phyloP scores from a whole-genome alignment of 2,329 filamentous ascomycete genomes.

The Alternaria consortialis region DNA sequence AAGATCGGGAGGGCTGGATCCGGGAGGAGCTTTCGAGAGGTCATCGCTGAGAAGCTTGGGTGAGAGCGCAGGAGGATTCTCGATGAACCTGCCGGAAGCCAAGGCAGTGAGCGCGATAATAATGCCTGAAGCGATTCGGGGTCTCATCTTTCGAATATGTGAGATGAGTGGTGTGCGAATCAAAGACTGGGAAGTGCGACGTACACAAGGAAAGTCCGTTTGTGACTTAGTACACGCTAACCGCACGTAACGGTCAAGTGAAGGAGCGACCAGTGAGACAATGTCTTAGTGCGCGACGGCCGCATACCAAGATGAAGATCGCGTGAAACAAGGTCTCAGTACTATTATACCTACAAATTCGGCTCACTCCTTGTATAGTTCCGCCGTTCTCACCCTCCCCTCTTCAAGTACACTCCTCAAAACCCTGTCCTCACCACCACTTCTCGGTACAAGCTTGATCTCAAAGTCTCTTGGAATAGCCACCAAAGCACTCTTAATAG shows the following conservation, averaged over 20 bases:
- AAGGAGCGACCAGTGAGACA: background rate
- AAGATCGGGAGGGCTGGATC: background rate
- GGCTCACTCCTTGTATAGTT: conserved; percentile 55
- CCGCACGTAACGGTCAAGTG: background rate
- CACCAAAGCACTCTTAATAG: conserved; percentile 67
- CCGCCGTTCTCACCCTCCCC: conserved; percentile 58
- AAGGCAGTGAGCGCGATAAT: background rate
- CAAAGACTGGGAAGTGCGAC: background rate
- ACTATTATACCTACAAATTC: background rate
- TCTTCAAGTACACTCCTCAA: conserved; percentile 48
- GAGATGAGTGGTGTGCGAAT: background rate
- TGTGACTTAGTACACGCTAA: background rate
- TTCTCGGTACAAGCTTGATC: conserved; percentile 63
- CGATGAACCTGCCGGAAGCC: background rate
- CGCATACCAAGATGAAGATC: background rate
- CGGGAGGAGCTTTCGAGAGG: background rate
- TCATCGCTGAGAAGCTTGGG: background rate
- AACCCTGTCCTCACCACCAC: conserved; percentile 40
- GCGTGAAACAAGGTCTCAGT: background rate
- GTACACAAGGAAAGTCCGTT: background rate
- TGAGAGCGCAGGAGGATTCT: background rate
- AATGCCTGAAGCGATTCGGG: background rate
- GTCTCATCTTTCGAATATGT: background rate
- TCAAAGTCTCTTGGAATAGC: conserved; percentile 69
- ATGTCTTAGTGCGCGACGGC: background rate